Conservation (phyloP, 306 rosid genomes). For the Psophocarpus tetragonolobus region DNA sequence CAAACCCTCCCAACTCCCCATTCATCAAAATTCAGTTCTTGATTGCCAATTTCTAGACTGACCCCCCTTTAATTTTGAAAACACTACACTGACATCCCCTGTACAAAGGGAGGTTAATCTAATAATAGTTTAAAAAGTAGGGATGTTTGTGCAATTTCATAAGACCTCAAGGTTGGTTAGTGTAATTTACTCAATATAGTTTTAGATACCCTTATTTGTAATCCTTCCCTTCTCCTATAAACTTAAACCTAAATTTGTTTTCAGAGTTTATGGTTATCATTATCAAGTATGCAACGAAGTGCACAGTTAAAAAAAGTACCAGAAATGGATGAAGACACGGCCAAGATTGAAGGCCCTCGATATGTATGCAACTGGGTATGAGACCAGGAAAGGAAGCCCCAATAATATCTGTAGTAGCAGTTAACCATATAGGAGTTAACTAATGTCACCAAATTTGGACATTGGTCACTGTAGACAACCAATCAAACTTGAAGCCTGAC, state of each 20-base stretch:
- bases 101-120: no score
- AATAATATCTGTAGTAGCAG: conserved; percentile 71
- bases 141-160: no score
- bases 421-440: conserved; percentile 45
- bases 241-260: conserved; percentile 13
- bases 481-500: conserved; percentile 42
- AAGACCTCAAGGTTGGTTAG: no score
- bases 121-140: no score
- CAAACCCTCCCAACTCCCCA: no score
- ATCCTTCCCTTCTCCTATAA: conserved; percentile 15
- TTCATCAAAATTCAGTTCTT: no score
- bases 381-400: conserved; percentile 84
- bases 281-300: conserved; percentile 29
- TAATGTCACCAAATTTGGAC: conserved; percentile 40
- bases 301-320: conserved; percentile 52
- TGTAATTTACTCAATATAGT: no score
- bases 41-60: no score
- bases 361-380: conserved; percentile 78
- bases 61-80: no score
- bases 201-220: neutral
- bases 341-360: conserved; percentile 95
- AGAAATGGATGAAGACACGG: conserved; percentile 92
- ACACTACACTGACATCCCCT: no score
- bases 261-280: conserved; percentile 15
- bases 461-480: conserved; percentile 43